phyloP scores from a whole-genome alignment of 495 filamentous ascomycete genomes.

The Venustampulla echinocandica region DNA sequence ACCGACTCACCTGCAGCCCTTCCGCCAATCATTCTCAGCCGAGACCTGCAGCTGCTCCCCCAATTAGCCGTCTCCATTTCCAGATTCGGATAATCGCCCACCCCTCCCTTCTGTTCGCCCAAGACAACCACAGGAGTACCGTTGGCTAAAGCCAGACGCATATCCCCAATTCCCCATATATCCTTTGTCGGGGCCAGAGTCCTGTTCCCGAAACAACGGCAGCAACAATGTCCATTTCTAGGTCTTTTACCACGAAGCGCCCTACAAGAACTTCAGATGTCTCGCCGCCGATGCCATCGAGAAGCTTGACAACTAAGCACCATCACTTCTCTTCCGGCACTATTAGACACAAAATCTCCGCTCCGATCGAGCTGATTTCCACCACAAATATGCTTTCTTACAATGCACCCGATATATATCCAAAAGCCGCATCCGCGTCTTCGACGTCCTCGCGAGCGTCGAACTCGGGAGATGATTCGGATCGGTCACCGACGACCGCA shows the following conservation, averaged over 20 bases:
- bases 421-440: constrained; percentile 36
- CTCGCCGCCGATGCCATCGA: constrained; percentile 29
- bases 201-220: not conserved
- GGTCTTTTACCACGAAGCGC: constrained; percentile 19
- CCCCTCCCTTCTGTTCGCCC: constrained; percentile 5
- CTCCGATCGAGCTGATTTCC: constrained; percentile 75
- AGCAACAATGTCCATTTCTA: constrained; percentile 19
- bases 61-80: constrained; percentile 4
- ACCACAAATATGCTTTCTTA: constrained; percentile 95
- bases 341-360: constrained; percentile 67
- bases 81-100: constrained; percentile 7
- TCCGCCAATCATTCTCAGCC: constrained; percentile 7
- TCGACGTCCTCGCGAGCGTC: constrained; percentile 48
- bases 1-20: constrained; percentile 3
- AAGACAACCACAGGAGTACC: not conserved
- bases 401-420: constrained; percentile 74
- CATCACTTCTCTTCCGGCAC: constrained; percentile 21
- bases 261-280: constrained; percentile 1
- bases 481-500: constrained; percentile 42
- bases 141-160: constrained; percentile 12
- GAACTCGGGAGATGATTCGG: constrained; percentile 18
- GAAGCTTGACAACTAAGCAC: constrained; percentile 38
- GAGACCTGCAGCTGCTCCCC: not conserved
- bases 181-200: constrained; percentile 3
- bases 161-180: not conserved